Evolutionary conservation across 1,284 basidiomycete species (phyloP), one percentile per base, ranked within the genome.

Genomic region (Papiliotrema fonsecae): DNA sequence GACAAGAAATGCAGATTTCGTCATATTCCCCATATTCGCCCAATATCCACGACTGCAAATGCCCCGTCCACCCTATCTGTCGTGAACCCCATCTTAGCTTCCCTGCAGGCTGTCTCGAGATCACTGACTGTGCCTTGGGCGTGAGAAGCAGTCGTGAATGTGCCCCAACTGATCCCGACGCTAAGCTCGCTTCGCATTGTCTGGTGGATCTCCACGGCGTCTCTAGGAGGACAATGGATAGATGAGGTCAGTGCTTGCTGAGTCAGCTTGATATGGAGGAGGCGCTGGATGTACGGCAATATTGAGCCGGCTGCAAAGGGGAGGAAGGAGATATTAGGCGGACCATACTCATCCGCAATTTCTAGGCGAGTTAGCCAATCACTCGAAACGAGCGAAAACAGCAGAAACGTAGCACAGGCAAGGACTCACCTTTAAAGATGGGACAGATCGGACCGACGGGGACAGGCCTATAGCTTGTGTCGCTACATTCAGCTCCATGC

Each of bases 381-480:
- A 39, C n/a, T 25, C 2, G 26, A 28, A n/a, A 22, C 14, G 3
- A 19, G 19, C n/a, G n/a, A n/a, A n/a, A n/a, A n/a, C n/a, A n/a
- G n/a, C n/a, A n/a, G n/a, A n/a, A n/a, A n/a, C n/a, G n/a, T n/a
- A n/a, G n/a, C n/a, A n/a, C n/a, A n/a, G n/a, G n/a, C n/a, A n/a
- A n/a, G 18, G n/a, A 42, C 51, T 10, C 25, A 56, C 57, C 54
- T 48, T 47, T n/a, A 28, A 60, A 60, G 7, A 56, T 54, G 6
- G 58, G 58, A 49, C 47, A 49, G 14, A 31, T 27, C 4, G 47
- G 47, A n/a, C 47, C 47, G 26, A 13, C 22, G 25, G 32, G 10
- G 10, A 9, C 18, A 13, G 47, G 43, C 24, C 41, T n/a, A 30
- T 49, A 49, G 4, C 47, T 41, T 16, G 47, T 49, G 30, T 49